Percentiles rank a stretch among this genome's conserved stretches.
Conservation (phyloP, 768 basidiomycete genomes). For the Tricholoma bakamatsutake region DNA sequence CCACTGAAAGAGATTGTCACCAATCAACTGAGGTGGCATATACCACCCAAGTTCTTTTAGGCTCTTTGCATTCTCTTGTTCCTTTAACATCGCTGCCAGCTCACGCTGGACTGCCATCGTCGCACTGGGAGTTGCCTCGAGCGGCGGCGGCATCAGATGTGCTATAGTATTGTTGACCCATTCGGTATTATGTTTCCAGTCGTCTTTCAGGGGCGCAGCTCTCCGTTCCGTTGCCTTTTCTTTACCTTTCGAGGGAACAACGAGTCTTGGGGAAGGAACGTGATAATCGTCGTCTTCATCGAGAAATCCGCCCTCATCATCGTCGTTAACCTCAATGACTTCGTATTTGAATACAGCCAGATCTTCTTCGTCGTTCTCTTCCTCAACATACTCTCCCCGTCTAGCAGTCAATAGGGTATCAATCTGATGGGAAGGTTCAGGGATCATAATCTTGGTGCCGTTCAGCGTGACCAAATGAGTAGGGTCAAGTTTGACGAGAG, state of each 20-base stretch:
- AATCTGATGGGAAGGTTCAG: constrained; percentile 52
- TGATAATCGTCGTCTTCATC: constrained; percentile 28
- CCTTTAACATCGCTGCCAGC: constrained; percentile 53
- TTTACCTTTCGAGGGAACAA: constrained; percentile 11
- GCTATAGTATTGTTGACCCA: constrained; percentile 41
- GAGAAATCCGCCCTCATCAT: constrained; percentile 32
- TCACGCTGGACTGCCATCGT: constrained; percentile 57
- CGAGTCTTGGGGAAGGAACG: constrained; percentile 11
- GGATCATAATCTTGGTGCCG: constrained; percentile 40
- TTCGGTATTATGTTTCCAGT: constrained; percentile 49
- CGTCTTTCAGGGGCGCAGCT: constrained; percentile 25
- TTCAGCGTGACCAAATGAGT: constrained; percentile 35
- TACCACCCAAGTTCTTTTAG: constrained; percentile 65
- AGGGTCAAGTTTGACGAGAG: constrained; percentile 46
- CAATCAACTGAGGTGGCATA: constrained; percentile 58
- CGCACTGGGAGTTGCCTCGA: constrained; percentile 46
- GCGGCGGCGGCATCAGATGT: constrained; percentile 55
- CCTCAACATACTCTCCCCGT: constrained; percentile 32
- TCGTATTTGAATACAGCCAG: constrained; percentile 12
- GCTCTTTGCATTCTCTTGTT: constrained; percentile 42
- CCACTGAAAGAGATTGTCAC: constrained; percentile 69
- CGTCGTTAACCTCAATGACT: constrained; percentile 25
- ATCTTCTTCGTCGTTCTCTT: constrained; percentile 48
- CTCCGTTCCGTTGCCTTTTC: constrained; percentile 9
- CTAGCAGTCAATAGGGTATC: constrained; percentile 39